These are phyloP conservation scores for Aspergillus wentii DNA, from an alignment of 495 filamentous ascomycete species.

Conservation along the genomic window DNA sequence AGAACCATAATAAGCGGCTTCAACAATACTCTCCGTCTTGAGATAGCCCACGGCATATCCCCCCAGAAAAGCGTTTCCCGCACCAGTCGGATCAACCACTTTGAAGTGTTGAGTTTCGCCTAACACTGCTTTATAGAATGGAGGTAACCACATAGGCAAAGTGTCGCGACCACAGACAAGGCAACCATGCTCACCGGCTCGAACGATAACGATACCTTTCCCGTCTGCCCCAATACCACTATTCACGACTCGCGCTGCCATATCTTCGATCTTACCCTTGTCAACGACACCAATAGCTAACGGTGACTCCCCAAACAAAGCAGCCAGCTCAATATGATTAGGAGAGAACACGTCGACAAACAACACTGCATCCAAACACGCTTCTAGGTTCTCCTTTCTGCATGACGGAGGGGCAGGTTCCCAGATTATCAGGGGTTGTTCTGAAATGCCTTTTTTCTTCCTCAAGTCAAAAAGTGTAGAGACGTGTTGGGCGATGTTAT, in stretches of 20 bases:
- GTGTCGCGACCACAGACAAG: constrained; percentile 10
- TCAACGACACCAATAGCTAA: constrained; percentile 3
- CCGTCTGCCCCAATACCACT: constrained; percentile 14
- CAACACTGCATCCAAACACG: constrained; percentile 13
- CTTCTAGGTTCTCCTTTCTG: constrained; percentile 13
- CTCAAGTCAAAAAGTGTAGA: constrained; percentile 9
- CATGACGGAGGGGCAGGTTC: constrained; percentile 29
- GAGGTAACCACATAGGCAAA: constrained; percentile 20
- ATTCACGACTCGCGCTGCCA: constrained; percentile 14
- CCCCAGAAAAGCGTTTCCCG: constrained; percentile 34
- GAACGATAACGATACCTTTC: constrained; percentile 17
- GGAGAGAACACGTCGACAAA: constrained; percentile 32
- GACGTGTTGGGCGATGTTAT: constrained; percentile 36
- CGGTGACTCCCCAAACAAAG: constrained; percentile 10
- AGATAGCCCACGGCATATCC: constrained; percentile 24
- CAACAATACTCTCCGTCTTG: constrained; percentile 9
- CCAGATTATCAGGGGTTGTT: constrained; percentile 30
- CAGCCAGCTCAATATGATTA: constrained; percentile 30
- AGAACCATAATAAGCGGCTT: constrained; percentile 24
- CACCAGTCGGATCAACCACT: constrained; percentile 32
- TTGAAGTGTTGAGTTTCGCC: neutral
- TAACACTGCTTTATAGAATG: constrained; percentile 21
- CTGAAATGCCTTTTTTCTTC: constrained; percentile 3
- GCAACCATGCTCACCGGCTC: constrained; percentile 30
- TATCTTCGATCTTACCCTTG: constrained; percentile 15